These are phyloP conservation scores for Chrysoporthe deuterocubensis DNA, from an alignment of 2,329 filamentous ascomycete genomes.

Conservation along the genomic window DNA sequence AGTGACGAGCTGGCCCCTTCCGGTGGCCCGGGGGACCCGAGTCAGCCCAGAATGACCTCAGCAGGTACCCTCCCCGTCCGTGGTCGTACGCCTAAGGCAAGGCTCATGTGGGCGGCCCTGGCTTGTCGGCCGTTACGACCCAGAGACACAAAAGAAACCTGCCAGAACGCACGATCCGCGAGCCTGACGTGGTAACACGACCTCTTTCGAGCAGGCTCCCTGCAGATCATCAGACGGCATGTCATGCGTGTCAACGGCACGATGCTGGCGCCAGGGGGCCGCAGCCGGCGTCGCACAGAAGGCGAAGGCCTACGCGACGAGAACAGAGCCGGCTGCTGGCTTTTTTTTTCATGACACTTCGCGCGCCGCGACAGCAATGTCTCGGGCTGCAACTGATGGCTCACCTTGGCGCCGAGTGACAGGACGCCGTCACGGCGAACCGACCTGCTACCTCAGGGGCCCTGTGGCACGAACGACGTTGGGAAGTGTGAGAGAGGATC, in stretches of 20 bases:
- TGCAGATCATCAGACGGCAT: not conserved
- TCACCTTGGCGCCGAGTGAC: not conserved
- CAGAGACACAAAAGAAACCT: not conserved
- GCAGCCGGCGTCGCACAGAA: constrained; percentile 19
- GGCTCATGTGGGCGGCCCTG: not conserved
- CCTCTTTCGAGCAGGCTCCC: not conserved
- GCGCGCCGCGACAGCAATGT: not conserved
- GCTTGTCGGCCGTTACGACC: not conserved
- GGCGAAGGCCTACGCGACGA: not conserved
- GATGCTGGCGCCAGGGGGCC: constrained; percentile 7
- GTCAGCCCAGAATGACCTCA: not conserved
- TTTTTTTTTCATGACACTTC: not conserved
- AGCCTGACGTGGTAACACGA: not conserved
- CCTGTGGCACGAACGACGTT: too few relatives aligned
- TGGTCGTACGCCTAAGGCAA: constrained; percentile 10
- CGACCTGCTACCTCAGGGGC: not conserved
- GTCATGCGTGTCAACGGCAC: not conserved
- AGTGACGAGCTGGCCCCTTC: not conserved
- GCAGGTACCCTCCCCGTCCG: not conserved
- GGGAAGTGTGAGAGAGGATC: too few relatives aligned
- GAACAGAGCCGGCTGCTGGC: not conserved
- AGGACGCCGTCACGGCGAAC: not conserved
- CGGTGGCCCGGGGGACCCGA: not conserved
- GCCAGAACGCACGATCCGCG: not conserved
- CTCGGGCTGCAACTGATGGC: not conserved